A percentile compares a stretch with the other conserved stretches of the same genome.
phyloP scores from a whole-genome alignment of 257 asterid species.

The Solanum corneliomulleri region DNA sequence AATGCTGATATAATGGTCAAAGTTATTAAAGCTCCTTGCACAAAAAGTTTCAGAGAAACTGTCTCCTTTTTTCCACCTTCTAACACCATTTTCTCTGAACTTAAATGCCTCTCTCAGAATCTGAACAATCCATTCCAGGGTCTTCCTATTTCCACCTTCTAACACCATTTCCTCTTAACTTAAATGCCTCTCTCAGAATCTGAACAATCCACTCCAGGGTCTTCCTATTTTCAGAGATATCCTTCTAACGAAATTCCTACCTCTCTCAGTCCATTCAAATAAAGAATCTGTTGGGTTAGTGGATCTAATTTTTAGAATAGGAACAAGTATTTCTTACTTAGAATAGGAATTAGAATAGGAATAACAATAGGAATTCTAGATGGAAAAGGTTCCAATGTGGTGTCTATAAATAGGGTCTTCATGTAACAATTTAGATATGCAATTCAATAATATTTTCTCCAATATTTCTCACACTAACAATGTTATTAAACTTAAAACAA shows the following conservation, averaged over 20 bases:
- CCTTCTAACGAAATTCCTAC: neutral
- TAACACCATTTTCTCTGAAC: neutral
- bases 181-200: neutral
- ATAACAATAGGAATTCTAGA: no score
- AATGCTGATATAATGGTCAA: neutral
- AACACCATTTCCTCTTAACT: neutral
- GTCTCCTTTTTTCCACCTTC: neutral
- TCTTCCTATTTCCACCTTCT: neutral
- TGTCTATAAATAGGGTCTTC: no score
- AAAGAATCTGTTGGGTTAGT: neutral
- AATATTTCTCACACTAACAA: neutral
- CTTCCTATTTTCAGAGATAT: neutral
- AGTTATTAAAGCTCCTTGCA: neutral
- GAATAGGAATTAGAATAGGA: no score
- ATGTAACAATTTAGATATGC: no score
- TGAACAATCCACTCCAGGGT: neutral
- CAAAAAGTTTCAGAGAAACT: neutral
- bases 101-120: neutral
- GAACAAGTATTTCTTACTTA: no score
- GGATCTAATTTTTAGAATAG: neutral
- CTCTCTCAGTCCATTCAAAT: neutral
- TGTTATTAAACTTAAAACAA: neutral
- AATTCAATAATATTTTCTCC: no score
- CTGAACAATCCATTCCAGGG: neutral
- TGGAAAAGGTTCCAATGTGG: no score